These are phyloP conservation scores for Xylariaceae sp. DNA, from an alignment of 2,329 filamentous ascomycete genomes.

Conservation along the genomic window DNA sequence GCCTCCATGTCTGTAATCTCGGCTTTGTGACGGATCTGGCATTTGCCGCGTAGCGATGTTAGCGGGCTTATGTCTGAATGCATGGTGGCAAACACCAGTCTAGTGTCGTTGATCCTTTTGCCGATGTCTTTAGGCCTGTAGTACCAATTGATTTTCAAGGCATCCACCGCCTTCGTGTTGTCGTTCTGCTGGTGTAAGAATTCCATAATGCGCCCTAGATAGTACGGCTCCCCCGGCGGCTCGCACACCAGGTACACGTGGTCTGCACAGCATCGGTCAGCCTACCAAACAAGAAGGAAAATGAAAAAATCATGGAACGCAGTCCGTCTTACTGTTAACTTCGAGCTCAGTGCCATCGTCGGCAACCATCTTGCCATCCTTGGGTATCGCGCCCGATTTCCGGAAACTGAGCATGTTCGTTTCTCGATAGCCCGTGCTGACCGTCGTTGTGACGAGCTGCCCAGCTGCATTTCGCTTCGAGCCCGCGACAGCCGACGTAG, in stretches of 20 bases:
- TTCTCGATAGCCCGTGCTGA: conserved; percentile 45
- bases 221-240: conserved; percentile 95
- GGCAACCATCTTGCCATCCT: conserved; percentile 73
- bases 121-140: conserved; percentile 95
- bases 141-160: conserved; percentile 94
- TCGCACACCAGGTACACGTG: conserved; percentile 96
- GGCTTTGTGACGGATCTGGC: conserved; percentile 79
- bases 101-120: conserved; percentile 83
- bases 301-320: conserved; percentile 20
- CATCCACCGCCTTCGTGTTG: conserved; percentile 67
- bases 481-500: conserved; percentile 26
- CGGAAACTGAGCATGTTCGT: conserved; percentile 90
- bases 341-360: conserved; percentile 84
- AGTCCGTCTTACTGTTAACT: conserved; percentile 68
- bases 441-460: conserved; percentile 18
- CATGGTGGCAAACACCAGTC: conserved; percentile 93
- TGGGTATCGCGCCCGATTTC: conserved; percentile 60
- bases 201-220: conserved; percentile 96
- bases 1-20: conserved; percentile 79
- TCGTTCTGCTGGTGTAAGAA: conserved; percentile 82
- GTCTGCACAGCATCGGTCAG: conserved; percentile 41
- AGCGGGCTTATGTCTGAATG: conserved; percentile 94
- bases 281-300: conserved; percentile 22
- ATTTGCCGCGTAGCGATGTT: conserved; percentile 88
- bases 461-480: conserved; percentile 25